Conservation (phyloP, 2,329 filamentous ascomycete genomes). For the Knoxdaviesia capensis region DNA sequence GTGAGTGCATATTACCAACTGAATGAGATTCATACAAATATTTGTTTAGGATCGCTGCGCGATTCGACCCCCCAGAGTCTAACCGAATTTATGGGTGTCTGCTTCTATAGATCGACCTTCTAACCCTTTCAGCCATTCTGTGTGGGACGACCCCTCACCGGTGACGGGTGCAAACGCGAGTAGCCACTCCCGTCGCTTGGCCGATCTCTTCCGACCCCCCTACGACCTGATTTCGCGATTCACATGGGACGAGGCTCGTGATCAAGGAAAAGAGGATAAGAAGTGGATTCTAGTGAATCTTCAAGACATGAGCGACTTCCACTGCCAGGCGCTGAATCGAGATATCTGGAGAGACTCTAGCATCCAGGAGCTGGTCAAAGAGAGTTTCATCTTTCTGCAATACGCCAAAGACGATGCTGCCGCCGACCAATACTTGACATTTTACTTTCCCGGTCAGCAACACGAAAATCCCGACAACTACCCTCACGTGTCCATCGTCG, state of each 20-base stretch:
- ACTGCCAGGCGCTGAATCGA: conserved; percentile 82
- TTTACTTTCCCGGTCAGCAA: conserved; percentile 57
- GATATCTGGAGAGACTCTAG: conserved; percentile 86
- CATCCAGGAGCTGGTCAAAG: conserved; percentile 60
- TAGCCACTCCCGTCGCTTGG: conserved; percentile 56
- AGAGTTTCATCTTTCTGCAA: conserved; percentile 92
- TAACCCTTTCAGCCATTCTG: conserved; percentile 18
- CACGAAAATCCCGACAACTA: conserved; percentile 77
- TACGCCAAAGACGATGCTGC: conserved; percentile 71
- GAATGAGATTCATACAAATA: too few relatives aligned
- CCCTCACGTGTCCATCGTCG: conserved; percentile 88
- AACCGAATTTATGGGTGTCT: too few relatives aligned
- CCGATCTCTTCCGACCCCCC: conserved; percentile 81
- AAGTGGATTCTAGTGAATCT: conserved; percentile 96
- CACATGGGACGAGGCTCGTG: conserved; percentile 67
- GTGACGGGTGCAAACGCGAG: conserved; percentile 8
- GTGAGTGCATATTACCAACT: too few relatives aligned
- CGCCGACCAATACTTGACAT: conserved; percentile 65
- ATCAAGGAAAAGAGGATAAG: conserved; percentile 67
- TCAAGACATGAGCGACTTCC: conserved; percentile 82
- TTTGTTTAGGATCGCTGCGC: too few relatives aligned
- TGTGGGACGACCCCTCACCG: conserved; percentile 15
- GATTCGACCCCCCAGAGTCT: too few relatives aligned
- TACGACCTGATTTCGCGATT: conserved; percentile 71
- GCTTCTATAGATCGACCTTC: not conserved